Evolutionary conservation across 2,329 filamentous ascomycete genomes (phyloP).

Genomic region (Metarhizium sp.): DNA sequence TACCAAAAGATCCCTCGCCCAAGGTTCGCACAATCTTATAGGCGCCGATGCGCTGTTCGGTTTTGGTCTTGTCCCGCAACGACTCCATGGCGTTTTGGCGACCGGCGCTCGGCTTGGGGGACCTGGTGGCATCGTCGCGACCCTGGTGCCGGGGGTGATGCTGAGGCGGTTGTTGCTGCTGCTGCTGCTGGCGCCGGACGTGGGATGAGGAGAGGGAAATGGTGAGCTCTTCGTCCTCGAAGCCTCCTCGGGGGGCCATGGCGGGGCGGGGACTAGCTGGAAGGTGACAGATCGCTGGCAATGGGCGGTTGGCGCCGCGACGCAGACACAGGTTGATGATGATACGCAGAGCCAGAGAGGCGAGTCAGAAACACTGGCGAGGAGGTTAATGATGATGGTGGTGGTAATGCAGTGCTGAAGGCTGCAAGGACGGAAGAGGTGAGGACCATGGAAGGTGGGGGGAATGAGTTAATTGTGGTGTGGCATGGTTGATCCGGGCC

Average conservation of each 20-base stretch:
- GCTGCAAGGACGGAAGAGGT: too few relatives aligned
- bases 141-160: slow-evolving; percentile 14
- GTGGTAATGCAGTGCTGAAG: too few relatives aligned
- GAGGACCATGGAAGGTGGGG: too few relatives aligned
- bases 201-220: slow-evolving; percentile 62
- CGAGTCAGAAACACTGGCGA: too few relatives aligned
- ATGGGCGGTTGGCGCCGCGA: too few relatives aligned
- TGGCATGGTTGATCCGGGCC: too few relatives aligned
- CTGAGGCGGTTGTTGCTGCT: slow-evolving; percentile 19
- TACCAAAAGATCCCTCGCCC: slow-evolving; percentile 95
- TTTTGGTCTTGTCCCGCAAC: slow-evolving; percentile 42
- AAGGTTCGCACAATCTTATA: slow-evolving; percentile 87
- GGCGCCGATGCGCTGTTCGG: slow-evolving; percentile 79
- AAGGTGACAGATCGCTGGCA: too few relatives aligned
- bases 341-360: too few relatives aligned
- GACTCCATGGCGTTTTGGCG: slow-evolving; percentile 25
- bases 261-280: slow-evolving; percentile 3
- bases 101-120: slow-evolving; percentile 15
- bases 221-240: slow-evolving; percentile 76
- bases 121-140: slow-evolving; percentile 12
- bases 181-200: slow-evolving; percentile 41
- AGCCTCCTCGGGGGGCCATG: slow-evolving; percentile 47
- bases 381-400: too few relatives aligned
- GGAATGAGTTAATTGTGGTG: too few relatives aligned
- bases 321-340: too few relatives aligned